These are phyloP conservation scores for Rhodomyrtus psidioides DNA, from an alignment of 441 rosid species.

Conservation along the genomic window DNA sequence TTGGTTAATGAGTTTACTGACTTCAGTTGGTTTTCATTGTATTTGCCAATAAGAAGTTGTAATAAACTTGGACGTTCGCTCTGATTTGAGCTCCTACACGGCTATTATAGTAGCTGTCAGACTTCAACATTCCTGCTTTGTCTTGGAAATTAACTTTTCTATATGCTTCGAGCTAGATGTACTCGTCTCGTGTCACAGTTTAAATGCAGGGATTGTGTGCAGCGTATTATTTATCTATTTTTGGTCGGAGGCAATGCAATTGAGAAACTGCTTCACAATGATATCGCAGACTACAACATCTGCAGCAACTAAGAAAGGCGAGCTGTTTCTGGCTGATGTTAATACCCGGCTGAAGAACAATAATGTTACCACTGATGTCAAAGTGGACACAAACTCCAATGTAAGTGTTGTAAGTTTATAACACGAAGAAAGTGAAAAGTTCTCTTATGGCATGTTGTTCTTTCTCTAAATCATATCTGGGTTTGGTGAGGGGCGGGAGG, in stretches of 20 bases:
- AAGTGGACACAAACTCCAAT: conserved; percentile 77
- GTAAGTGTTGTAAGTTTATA: conserved; percentile 28
- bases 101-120: too few species aligned
- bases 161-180: not conserved
- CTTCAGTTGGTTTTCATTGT: too few species aligned
- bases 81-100: too few species aligned
- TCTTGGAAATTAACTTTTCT: not conserved
- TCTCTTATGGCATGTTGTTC: not conserved
- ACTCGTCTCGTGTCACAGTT: not conserved
- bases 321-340: conserved; percentile 39
- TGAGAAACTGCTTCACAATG: not conserved
- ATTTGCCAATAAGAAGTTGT: too few species aligned
- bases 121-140: not conserved
- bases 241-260: not conserved
- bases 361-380: conserved; percentile 77
- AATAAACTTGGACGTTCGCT: too few species aligned
- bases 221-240: not conserved
- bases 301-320: conserved; percentile 51
- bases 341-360: conserved; percentile 80
- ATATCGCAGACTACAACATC: conserved; percentile 43
- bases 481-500: not conserved
- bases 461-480: not conserved
- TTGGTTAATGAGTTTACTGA: too few species aligned
- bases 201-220: not conserved
- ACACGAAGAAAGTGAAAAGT: not conserved